Evolutionary conservation across 2,329 filamentous ascomycete species (phyloP).

Genomic region (Colletotrichum plurivorum): DNA sequence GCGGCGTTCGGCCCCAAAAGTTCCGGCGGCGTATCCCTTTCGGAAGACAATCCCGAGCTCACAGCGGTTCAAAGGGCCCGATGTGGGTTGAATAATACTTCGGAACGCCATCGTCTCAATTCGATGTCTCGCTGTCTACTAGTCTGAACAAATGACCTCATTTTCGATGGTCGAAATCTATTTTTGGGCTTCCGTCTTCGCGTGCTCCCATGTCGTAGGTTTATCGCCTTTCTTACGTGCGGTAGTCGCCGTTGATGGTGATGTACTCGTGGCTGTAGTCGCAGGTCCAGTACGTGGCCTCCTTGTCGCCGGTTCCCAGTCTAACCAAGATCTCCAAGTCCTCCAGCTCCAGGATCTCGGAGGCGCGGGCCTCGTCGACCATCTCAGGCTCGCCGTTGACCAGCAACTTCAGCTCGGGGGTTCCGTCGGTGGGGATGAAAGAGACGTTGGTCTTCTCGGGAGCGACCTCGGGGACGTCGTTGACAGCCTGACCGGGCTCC

Average conservation of each 20-base stretch:
- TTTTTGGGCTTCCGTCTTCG: neutral
- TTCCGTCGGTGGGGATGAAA: conserved; percentile 84
- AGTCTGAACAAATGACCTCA: conserved; percentile 1
- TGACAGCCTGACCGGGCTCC: conserved; percentile 68
- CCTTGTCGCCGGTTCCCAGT: conserved; percentile 77
- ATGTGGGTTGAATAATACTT: neutral
- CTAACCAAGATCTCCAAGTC: conserved; percentile 84
- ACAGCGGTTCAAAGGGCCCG: neutral
- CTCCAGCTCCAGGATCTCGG: conserved; percentile 82
- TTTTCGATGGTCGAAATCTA: neutral
- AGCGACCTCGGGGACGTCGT: conserved; percentile 74
- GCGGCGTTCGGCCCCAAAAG: conserved; percentile 19
- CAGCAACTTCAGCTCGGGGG: conserved; percentile 80
- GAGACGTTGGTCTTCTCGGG: conserved; percentile 83
- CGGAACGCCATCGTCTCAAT: neutral
- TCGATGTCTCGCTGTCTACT: conserved; percentile 2
- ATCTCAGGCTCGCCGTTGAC: conserved; percentile 85
- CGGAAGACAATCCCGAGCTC: conserved; percentile 4
- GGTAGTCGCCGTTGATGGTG: conserved; percentile 78
- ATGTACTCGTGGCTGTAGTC: conserved; percentile 89
- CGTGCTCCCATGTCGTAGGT: no score
- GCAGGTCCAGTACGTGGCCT: conserved; percentile 86
- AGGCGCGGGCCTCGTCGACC: conserved; percentile 83
- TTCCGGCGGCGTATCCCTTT: conserved; percentile 6
- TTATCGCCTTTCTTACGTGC: conserved; percentile 56